Evolutionary conservation across 306 rosid species (phyloP), one percentile per base, ranked within the genome.

Genomic region (Cicer judaicum): DNA sequence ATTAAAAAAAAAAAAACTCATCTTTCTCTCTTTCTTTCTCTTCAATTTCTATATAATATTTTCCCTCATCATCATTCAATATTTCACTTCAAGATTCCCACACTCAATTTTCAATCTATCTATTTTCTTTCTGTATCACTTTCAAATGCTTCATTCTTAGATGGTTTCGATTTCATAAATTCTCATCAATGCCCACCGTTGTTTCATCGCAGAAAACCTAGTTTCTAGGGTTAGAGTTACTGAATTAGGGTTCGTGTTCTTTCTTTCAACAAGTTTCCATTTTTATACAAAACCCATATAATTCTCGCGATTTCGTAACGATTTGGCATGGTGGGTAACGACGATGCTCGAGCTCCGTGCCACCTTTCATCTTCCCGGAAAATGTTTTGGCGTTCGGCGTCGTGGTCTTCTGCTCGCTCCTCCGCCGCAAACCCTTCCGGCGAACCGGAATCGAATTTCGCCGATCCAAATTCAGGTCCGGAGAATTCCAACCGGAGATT

Each of bases 321-420:
- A 52, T 63, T 78, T 87, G 89, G 90, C 80, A 90, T 93, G 98
- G 90, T 90, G 90, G 92, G 94, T 61, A 84, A 85, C 76, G 98
- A 93, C 67, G 98, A 87, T 75, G 87, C 91, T 66, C 76, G 84
- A 74, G 72, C 84, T 49, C 88, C 93, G 1, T 71, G 66, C 70
- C 96, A 80, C 66, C 83, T 88, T 40, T 54, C 93, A 7, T 73
- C 88, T 65, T 61, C 70, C 65, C 83, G 90, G 84, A 93, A 83
- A 77, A 72, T 89, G 95, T 93, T 90, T 82, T 89, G 92, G 90
- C 91, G 98, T 9, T 93, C 98, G 2, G 91, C 93, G 0, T 93
- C 98, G 0, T 93, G 98, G 98, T 92, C 98, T 24, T 82, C 98
- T 2, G 91, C 98, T 5, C 91, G 96, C 60, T 55, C 91, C 14